phyloP scores from a whole-genome alignment of 805 yeast species.

The Candida montana region DNA sequence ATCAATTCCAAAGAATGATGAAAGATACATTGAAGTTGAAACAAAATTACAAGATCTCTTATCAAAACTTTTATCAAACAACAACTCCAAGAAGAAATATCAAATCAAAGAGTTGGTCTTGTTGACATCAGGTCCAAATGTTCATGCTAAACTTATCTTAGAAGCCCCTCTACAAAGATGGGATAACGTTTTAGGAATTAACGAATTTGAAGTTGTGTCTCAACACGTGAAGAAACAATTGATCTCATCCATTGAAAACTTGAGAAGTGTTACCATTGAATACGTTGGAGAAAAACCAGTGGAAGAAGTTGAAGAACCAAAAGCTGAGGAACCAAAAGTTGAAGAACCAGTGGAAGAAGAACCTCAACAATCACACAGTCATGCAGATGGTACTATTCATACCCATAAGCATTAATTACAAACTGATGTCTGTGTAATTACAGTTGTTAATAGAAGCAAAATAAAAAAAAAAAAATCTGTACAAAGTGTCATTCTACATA shows the following conservation, averaged over 20 bases:
- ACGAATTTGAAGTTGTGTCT: conserved; percentile 38
- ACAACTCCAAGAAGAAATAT: conserved; percentile 35
- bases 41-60: conserved; percentile 32
- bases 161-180: conserved; percentile 41
- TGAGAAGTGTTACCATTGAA: conserved; percentile 39
- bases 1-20: conserved; percentile 49
- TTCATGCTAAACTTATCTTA: conserved; percentile 30
- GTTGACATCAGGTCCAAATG: conserved; percentile 55
- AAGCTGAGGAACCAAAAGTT: conserved; percentile 9
- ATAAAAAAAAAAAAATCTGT: neutral
- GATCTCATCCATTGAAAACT: conserved; percentile 34
- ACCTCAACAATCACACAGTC: conserved; percentile 19
- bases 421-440: too few species aligned
- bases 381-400: conserved; percentile 24
- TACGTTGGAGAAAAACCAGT: conserved; percentile 32
- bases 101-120: conserved; percentile 39
- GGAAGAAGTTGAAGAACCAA: conserved; percentile 23
- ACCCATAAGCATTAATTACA: conserved; percentile 20
- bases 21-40: conserved; percentile 40
- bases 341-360: conserved; percentile 8
- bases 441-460: too few species aligned
- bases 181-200: conserved; percentile 37
- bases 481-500: neutral
- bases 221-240: conserved; percentile 32
- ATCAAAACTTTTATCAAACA: conserved; percentile 34